Base-by-base conservation (phyloP, 2,329 filamentous ascomycete species). In the Ascochyta clinopodiicola region DNA sequence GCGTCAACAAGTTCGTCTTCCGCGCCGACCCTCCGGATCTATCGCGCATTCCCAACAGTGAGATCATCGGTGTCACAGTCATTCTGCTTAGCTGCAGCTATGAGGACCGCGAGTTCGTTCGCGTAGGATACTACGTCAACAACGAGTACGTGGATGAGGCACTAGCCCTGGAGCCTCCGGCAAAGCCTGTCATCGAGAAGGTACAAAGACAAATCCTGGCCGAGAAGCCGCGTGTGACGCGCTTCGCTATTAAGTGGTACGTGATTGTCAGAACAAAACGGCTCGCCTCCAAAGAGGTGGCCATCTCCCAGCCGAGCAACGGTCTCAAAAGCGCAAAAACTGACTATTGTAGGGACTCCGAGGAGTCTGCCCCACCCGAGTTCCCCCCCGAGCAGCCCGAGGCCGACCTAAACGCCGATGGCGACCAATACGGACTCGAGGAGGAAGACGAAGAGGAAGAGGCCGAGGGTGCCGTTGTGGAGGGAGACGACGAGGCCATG, bases 121-220 rank as follows among this genome's bases (percentile, higher is more conserved):
- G 95, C 64, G 94, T 99, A 37, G 95, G 95, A 60, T 99, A 99
- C 85, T 99, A 99, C 68, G 95, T 99, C 71, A 99, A 98, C 84
- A 99, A 99, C 71, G 96, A 99, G 78, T 99, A 99, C 77, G 92
- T 96, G 67, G 90, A 90, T 24, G 92, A 96, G 70, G 91, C 96
- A 75, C 84, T 99, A 61, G 89, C 87, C 68, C 87, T 89, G 43
- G 93, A 98, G 68, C 95, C 95, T 9, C 95, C 95, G 6, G 84
- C 92, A 54, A 96, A 96, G 82, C 93, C 93, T 35, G 84, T 96
- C 66, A 88, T 98, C 62, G 96, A 99, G 75, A 91, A 92, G 71
- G 92, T 99, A 61, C 86, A 87, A 64, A 89, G 96, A 67, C 97
- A 96, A 73, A 91, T 99, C 45, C 85, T 99, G 34, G 92, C 93